Percentiles rank a stretch among this genome's conserved stretches.
Conservation (phyloP, 148 eudicot genomes). For the Gaultheria prostrata region DNA sequence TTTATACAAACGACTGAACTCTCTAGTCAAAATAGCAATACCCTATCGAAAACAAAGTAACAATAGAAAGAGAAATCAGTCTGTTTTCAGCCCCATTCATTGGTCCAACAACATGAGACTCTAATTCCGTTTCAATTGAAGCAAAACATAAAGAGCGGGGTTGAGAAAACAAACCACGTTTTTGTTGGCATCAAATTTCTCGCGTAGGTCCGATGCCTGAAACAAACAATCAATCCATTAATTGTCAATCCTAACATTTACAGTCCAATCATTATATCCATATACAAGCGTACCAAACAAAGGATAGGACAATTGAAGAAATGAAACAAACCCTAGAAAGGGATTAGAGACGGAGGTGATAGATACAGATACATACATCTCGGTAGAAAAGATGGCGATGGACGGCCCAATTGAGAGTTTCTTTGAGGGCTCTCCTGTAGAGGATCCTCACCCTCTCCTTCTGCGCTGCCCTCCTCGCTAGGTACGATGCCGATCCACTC, state of each 20-base stretch:
- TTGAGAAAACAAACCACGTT: slow-evolving; percentile 52
- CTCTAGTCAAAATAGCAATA: neutral
- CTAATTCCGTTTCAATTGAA: neutral
- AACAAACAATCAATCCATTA: slow-evolving; percentile 13
- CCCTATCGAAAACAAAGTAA: no score
- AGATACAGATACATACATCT: slow-evolving; percentile 49
- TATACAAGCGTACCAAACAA: neutral
- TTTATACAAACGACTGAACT: neutral
- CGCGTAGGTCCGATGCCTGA: slow-evolving; percentile 84
- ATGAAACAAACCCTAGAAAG: slow-evolving; percentile 14
- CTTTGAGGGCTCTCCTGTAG: slow-evolving; percentile 75
- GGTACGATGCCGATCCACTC: slow-evolving; percentile 60
- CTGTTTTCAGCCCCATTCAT: neutral
- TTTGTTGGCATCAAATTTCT: slow-evolving; percentile 77
- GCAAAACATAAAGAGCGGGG: neutral
- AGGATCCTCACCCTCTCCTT: slow-evolving; percentile 78
- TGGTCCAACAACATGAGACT: neutral
- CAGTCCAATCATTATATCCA: neutral
- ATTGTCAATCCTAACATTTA: neutral
- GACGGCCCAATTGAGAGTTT: slow-evolving; percentile 97
- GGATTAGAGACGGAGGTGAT: slow-evolving; percentile 8
- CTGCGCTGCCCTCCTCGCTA: slow-evolving; percentile 82
- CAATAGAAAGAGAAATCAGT: neutral
- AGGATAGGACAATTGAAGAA: slow-evolving; percentile 12
- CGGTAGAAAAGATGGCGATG: slow-evolving; percentile 93